Evolutionary conservation across 306 rosid species (phyloP), one percentile per base, ranked within the genome.

Genomic region (Glycine soja): DNA sequence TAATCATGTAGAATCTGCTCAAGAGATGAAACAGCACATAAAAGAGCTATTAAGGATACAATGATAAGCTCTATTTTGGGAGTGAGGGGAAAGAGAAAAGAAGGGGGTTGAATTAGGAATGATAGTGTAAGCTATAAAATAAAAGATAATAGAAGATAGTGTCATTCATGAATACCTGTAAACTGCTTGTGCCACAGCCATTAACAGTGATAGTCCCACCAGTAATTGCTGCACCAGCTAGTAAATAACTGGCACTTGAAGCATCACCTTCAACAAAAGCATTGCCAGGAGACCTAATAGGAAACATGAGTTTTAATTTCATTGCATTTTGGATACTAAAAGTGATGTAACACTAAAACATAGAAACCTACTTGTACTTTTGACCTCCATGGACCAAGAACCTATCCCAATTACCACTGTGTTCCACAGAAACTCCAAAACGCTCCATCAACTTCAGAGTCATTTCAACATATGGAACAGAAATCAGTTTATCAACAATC

Each of bases 181-280:
- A 92, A 88, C 99, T 96, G 89, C 93, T 92, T 72, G 98, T 93
- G 38, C 99, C 99, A 72, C 99, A 96, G 70, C 99, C 99, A 72
- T 87, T 86, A 85, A 96, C 98, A 6, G 98, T 93, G 86, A 93
- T 90, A 50, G 99, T 96, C 79, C 99, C 99, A 58, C 98, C 99
- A 8, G 99, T 96, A 72, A 96, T 89, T 5, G 99, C 99, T 53
- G 99, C 99, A 85, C 99, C 98, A 8, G 98, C 99, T 15, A 96
- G 95, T 85, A 96, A 96, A 92, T 96, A 96, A 86, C 99, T 96
- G 78, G 99, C 97, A 86, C 99, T 96, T 14, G 98, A 96, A 82
- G 99, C 99, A 81, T 96, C 99, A 9, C 99, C 99, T 90, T 96
- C 99, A 3, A 96, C 99, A 87, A 85, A 96, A 80, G 97, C 97